A percentile compares a stretch with the other conserved stretches of the same genome.
Evolutionary conservation across 2,329 filamentous ascomycete genomes (phyloP).

Genomic region (Hypocreales sp.): DNA sequence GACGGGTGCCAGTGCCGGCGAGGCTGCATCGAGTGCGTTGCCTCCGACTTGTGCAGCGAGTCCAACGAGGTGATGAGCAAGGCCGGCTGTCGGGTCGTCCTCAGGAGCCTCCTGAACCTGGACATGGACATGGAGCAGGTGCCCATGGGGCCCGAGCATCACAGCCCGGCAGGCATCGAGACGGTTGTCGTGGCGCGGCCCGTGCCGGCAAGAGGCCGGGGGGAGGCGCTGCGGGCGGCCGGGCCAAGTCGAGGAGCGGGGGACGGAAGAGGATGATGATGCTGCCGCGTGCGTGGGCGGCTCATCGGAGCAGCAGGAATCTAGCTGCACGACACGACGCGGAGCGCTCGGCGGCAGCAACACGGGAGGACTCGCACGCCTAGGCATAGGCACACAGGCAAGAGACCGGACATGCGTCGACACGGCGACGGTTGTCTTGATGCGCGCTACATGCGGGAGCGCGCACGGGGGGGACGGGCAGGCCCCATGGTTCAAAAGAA

Average conservation of each 20-base stretch:
- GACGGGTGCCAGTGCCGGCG: conserved; percentile 60
- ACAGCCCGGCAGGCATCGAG: conserved; percentile 58
- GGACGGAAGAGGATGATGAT: no score
- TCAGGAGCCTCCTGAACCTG: conserved; percentile 59
- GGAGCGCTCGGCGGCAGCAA: no score
- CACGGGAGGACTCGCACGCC: no score
- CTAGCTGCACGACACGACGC: no score
- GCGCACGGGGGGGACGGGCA: no score
- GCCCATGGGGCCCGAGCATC: conserved; percentile 69
- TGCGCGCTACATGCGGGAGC: no score
- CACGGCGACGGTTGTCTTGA: no score
- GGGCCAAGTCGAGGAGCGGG: neutral
- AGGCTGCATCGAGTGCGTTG: conserved; percentile 85
- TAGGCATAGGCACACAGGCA: no score
- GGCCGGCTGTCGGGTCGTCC: conserved; percentile 66
- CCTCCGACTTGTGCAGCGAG: conserved; percentile 69
- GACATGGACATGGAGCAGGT: conserved; percentile 72
- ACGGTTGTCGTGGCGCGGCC: conserved; percentile 63
- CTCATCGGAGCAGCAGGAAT: no score
- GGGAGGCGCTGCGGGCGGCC: neutral
- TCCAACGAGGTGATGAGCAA: conserved; percentile 90
- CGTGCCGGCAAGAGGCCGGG: conserved; percentile 26
- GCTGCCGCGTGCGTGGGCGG: no score
- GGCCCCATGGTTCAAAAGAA: conserved; percentile 10
- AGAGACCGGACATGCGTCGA: no score